Percentiles rank a stretch among this genome's conserved stretches.
Evolutionary conservation across 163 green algal species (phyloP).

Genomic region (Chloromonas sp.): DNA sequence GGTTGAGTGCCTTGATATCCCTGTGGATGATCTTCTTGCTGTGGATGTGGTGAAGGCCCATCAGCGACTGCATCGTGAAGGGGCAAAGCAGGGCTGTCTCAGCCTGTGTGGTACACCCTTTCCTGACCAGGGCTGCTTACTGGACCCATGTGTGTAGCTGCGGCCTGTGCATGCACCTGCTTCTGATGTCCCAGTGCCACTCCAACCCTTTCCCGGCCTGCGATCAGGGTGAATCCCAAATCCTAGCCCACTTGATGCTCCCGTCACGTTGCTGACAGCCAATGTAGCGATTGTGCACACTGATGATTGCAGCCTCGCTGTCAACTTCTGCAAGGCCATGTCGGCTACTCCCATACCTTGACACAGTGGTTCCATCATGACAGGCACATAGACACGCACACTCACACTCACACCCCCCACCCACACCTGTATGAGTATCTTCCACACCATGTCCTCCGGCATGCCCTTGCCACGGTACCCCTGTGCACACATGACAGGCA

Average conservation of each 20-base stretch:
- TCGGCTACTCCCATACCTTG: too few species aligned
- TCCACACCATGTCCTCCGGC: slow-evolving; percentile 48
- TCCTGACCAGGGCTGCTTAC: too few species aligned
- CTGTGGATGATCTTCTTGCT: slow-evolving; percentile 58
- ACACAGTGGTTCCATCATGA: too few species aligned
- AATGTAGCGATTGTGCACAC: too few species aligned
- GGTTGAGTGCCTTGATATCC: slow-evolving; percentile 64
- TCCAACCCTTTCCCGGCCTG: background rate
- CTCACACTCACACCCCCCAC: too few species aligned
- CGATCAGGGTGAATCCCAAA: background rate
- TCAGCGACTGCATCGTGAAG: slow-evolving; percentile 23
- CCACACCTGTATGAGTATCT: slow-evolving; percentile 46
- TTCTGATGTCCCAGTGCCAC: background rate
- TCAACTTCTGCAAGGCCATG: too few species aligned
- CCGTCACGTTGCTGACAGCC: background rate
- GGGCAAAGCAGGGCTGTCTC: background rate
- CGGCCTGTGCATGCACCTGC: too few species aligned
- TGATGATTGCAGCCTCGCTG: too few species aligned
- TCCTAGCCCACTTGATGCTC: background rate
- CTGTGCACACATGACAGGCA: background rate
- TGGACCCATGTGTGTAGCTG: too few species aligned
- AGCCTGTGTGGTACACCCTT: background rate
- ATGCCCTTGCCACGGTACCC: slow-evolving; percentile 25
- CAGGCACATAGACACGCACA: too few species aligned
- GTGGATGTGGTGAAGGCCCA: slow-evolving; percentile 32